These are phyloP conservation scores for Talaromyces pinophilus DNA, from an alignment of 2,329 filamentous ascomycete genomes.

Conservation along the genomic window DNA sequence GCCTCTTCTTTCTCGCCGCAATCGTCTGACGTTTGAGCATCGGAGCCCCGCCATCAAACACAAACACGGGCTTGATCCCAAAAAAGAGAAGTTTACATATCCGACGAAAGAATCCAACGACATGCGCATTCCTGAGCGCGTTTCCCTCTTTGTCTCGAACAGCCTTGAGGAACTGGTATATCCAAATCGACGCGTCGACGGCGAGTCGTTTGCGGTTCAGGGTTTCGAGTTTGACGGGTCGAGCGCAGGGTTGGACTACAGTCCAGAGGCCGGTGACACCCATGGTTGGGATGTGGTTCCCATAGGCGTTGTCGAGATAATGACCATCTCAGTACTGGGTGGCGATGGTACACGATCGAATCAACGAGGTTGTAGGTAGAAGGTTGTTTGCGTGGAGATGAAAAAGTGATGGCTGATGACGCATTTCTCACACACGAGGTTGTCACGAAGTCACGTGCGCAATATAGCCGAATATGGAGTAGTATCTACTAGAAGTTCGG, in stretches of 20 bases:
- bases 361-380: too few species aligned
- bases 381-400: not conserved
- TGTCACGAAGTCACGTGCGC: conserved; percentile 21
- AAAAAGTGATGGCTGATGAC: conserved; percentile 4
- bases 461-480: conserved; percentile 7
- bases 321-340: conserved; percentile 2
- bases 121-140: conserved; percentile 89
- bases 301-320: not conserved
- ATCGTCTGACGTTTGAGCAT: conserved; percentile 90
- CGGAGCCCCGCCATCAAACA: conserved; percentile 95
- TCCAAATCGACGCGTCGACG: conserved; percentile 98
- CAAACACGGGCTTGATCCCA: conserved; percentile 93
- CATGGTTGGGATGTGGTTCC: conserved; percentile 56
- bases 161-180: conserved; percentile 98
- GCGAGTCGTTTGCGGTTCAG: conserved; percentile 95
- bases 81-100: conserved; percentile 98
- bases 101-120: conserved; percentile 95
- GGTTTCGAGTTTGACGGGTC: conserved; percentile 93
- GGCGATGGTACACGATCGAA: too few species aligned
- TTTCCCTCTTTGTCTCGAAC: conserved; percentile 98
- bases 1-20: conserved; percentile 69
- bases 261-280: conserved; percentile 98
- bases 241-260: conserved; percentile 89
- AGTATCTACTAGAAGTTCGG: too few species aligned
- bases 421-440: conserved; percentile 13